Percentiles rank a stretch among this genome's conserved stretches.
Evolutionary conservation across 129 eudicot species (phyloP).

Genomic region (Silybum marianum): DNA sequence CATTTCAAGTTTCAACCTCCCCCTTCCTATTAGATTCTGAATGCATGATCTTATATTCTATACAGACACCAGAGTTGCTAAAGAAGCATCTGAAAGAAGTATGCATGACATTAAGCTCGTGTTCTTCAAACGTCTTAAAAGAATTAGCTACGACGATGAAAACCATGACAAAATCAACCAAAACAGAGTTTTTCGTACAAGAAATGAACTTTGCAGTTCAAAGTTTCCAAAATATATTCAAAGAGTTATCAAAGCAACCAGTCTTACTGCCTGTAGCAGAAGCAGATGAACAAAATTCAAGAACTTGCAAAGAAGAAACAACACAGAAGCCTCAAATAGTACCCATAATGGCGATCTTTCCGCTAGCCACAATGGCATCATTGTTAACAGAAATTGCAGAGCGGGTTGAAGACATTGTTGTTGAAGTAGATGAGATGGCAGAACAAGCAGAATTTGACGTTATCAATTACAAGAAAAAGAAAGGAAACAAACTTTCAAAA

Average conservation of each 20-base stretch:
- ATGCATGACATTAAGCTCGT: slow-evolving; percentile 55
- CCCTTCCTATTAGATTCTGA: neutral
- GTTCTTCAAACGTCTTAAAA: slow-evolving; percentile 55
- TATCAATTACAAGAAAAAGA: slow-evolving; percentile 16
- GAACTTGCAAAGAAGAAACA: slow-evolving; percentile 17
- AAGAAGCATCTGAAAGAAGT: slow-evolving; percentile 61
- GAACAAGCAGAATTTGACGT: slow-evolving; percentile 60
- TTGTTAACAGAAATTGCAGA: slow-evolving; percentile 69
- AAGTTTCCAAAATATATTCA: slow-evolving; percentile 52
- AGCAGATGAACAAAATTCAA: slow-evolving; percentile 18
- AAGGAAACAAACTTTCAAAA: slow-evolving; percentile 18
- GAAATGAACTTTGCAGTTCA: slow-evolving; percentile 66
- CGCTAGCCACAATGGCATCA: slow-evolving; percentile 64
- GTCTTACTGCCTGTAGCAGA: slow-evolving; percentile 15
- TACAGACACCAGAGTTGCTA: slow-evolving; percentile 65
- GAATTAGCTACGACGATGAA: slow-evolving; percentile 57
- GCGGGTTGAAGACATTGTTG: slow-evolving; percentile 54
- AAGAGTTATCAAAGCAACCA: slow-evolving; percentile 46
- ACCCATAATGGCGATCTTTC: slow-evolving; percentile 59
- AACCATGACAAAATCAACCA: slow-evolving; percentile 65
- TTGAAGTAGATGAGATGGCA: slow-evolving; percentile 64
- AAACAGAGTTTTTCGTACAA: slow-evolving; percentile 43
- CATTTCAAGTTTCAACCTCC: neutral
- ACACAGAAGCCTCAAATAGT: slow-evolving; percentile 18
- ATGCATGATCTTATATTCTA: slow-evolving; percentile 8